A percentile compares a stretch with the other conserved stretches of the same genome.
Conservation (phyloP, 371 early-diverging fungal genomes). For the Apophysomyces sp. region DNA sequence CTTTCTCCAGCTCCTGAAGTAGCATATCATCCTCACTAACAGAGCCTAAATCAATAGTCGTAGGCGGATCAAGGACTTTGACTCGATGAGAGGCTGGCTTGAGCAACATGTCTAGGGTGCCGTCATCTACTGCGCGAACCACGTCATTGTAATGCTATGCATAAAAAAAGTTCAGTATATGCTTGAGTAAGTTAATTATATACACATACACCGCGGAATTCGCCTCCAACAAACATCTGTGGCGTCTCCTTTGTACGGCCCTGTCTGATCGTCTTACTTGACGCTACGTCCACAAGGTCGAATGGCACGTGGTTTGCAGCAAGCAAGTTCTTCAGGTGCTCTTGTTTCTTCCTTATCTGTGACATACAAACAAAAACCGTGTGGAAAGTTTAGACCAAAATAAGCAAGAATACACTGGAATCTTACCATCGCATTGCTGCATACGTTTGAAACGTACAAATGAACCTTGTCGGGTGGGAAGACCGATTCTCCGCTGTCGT, state of each 20-base stretch:
- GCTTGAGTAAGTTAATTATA: neutral
- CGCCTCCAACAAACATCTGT: conserved; percentile 44
- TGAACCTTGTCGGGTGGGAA: conserved; percentile 43
- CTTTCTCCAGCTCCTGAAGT: conserved; percentile 34
- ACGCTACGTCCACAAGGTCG: conserved; percentile 43
- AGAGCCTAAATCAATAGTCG: conserved; percentile 12
- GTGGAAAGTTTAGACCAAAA: neutral
- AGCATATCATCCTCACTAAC: conserved; percentile 41
- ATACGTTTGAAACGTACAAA: conserved; percentile 42
- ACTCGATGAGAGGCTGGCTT: conserved; percentile 29
- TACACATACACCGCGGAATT: conserved; percentile 39
- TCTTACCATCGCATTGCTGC: conserved; percentile 38
- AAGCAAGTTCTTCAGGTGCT: conserved; percentile 40
- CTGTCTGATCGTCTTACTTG: conserved; percentile 35
- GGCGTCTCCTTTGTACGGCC: conserved; percentile 35
- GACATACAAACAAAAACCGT: neutral
- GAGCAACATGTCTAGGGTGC: conserved; percentile 15
- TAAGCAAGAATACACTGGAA: neutral
- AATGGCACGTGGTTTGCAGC: conserved; percentile 26
- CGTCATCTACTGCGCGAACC: conserved; percentile 23
- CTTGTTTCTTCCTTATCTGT: conserved; percentile 47
- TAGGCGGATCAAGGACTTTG: neutral
- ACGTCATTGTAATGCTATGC: conserved; percentile 30
- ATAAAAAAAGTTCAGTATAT: neutral
- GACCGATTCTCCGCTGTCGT: conserved; percentile 17